Evolutionary conservation across 805 yeast species (phyloP).

Genomic region (Metschnikowia proteae): DNA sequence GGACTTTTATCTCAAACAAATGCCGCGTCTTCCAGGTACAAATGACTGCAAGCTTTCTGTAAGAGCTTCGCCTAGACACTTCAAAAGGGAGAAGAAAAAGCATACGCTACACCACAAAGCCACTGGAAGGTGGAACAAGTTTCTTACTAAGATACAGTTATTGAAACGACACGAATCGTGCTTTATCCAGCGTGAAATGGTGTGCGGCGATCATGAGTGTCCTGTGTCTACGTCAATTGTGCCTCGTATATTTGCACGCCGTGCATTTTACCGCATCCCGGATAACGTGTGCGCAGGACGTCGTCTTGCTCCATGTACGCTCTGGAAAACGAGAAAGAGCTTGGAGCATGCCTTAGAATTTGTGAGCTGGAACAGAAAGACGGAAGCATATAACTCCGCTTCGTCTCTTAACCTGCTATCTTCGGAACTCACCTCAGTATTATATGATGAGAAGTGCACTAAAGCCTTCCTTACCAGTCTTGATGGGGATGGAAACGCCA

Average conservation of each 20-base stretch:
- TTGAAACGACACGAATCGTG: not conserved
- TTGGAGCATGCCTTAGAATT: not conserved
- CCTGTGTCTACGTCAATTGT: not conserved
- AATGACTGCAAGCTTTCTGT: not conserved
- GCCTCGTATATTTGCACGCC: conserved; percentile 1
- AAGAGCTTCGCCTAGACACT: not conserved
- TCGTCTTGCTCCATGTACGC: not conserved
- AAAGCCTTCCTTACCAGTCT: not conserved
- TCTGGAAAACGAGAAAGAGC: not conserved
- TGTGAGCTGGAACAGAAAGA: not conserved
- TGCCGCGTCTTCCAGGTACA: not conserved
- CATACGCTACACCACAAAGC: not conserved
- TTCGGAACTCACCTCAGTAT: not conserved
- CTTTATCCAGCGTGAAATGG: not conserved
- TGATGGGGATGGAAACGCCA: too few relatives aligned
- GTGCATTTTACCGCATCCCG: not conserved
- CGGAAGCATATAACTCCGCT: too few relatives aligned
- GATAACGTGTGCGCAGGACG: not conserved
- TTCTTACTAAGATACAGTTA: not conserved
- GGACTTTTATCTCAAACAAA: not conserved
- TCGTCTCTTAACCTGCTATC: not conserved
- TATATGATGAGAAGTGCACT: not conserved
- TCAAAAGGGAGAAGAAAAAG: not conserved
- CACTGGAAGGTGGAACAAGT: not conserved
- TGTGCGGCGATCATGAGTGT: not conserved